Evolutionary conservation across 1,139 yeast genomes (phyloP), one percentile per base, ranked within the genome.

Genomic region (Candida neerlandica): DNA sequence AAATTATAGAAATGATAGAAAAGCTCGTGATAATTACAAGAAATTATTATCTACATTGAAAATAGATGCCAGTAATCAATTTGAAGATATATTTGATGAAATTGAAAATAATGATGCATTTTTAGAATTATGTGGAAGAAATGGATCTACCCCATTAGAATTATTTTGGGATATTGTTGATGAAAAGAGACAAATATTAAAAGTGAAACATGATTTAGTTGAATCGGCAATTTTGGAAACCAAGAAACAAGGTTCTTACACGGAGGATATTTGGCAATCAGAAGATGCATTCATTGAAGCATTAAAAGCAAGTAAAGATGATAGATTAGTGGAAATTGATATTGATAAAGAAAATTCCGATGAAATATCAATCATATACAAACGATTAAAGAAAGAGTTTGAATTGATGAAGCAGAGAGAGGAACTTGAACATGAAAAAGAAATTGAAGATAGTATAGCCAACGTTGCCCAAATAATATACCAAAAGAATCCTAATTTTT

Each of bases 71-170:
- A 79, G 77, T 47, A 74, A 89, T 0, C 73, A 67, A 48, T 90
- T 95, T 85, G 69, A 67, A 48, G 84, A 84, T 23, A 62, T 89
- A 5, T 73, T 81, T 35, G 73, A 80, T 0, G 51, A 63, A 2
- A 60, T 91, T 1, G 83, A 82, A n/a, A 77, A 80, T 27, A 86
- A 86, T 51, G 76, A 73, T 47, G 70, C 83, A 15, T 90, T 86
- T 60, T 63, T 79, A 14, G 82, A 78, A 19, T 58, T 90, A 40
- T 77, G 91, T 52, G 96, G 96, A 0, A 77, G 92, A 51, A 76
- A 82, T 41, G 97, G 97, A 0, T 90, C 97, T 0, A 77, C 84
- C 1, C 88, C 96, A 0, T 62, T 86, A 34, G 96, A 91, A 53
- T 67, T 89, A 41, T 89, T 88, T 59, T 81, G 90, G 82, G 97